Conservation (phyloP, 2,329 filamentous ascomycete species). For the Madurella mycetomatis region DNA sequence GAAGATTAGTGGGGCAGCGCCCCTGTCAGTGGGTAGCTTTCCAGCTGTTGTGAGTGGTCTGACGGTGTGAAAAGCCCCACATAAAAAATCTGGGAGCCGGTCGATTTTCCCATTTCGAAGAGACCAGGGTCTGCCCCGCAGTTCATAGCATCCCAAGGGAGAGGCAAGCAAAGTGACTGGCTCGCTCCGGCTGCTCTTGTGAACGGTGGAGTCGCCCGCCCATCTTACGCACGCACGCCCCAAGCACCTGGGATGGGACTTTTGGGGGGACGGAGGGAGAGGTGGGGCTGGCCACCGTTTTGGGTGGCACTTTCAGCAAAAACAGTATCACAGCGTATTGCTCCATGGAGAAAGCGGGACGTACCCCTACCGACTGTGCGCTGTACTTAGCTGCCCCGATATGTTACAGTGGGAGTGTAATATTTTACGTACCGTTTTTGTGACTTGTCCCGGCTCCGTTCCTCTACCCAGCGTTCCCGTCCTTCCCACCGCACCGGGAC, state of each 20-base stretch:
- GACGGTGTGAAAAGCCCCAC: not conserved
- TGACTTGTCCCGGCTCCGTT: not conserved
- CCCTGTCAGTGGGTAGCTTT: not conserved
- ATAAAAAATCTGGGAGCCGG: constrained; percentile 14
- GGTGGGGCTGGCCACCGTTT: not conserved
- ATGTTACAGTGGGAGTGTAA: not conserved
- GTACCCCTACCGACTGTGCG: too few relatives aligned
- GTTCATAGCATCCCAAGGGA: constrained; percentile 16
- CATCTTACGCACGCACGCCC: not conserved
- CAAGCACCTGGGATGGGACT: constrained; percentile 7
- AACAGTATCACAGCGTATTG: too few relatives aligned
- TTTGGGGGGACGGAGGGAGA: not conserved
- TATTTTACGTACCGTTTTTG: not conserved
- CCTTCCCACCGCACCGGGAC: constrained; percentile 13
- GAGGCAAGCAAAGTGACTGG: constrained; percentile 21
- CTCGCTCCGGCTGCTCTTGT: constrained; percentile 3
- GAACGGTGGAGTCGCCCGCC: constrained; percentile 5
- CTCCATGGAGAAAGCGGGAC: too few relatives aligned
- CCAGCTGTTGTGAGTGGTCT: not conserved
- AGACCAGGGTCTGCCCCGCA: constrained; percentile 14
- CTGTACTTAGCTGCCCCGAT: not conserved
- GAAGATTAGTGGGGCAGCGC: not conserved
- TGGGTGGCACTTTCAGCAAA: not conserved
- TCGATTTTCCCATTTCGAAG: constrained; percentile 21
- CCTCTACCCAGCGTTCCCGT: not conserved